Evolutionary conservation across 163 green algal species (phyloP), one percentile per base, ranked within the genome.

Genomic region (Volvox carteri): DNA sequence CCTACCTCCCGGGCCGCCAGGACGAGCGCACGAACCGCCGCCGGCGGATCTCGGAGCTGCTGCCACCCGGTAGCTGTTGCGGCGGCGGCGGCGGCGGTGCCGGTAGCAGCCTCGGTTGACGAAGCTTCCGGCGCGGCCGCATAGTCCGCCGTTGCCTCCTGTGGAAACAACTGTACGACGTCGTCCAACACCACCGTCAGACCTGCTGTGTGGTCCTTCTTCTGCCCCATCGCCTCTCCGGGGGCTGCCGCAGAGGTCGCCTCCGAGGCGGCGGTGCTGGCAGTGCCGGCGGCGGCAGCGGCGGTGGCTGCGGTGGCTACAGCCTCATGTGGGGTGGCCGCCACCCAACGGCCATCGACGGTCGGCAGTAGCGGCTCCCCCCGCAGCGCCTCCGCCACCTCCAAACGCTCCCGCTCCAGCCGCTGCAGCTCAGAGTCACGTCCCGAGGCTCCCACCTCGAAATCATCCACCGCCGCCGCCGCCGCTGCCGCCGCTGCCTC

Each of bases 271-370:
- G n/a, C n/a, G n/a, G n/a, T n/a, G n/a, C n/a, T n/a, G n/a, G 37
- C 12, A 52, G 39, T 37, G 35, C 35, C 30, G 19, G 18, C 50
- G 1, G 28, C 50, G 21, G 48, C 37, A 4, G 14, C 28, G 14
- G 8, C 25, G 37, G 28, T 50, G 33, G 54, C 54, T 23, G 7
- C 77, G 18, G 3, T 41, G 9, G 28, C 58, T 11, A n/a, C 19
- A 8, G 52, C 52, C 58, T 7, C 41, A n/a, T 42, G 25, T 19
- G 52, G 4, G 30, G 41, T 4, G 41, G 79, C 60, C 42, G 18
- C 33, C 79, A 86, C 79, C 79, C 79, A 86, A 60, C 79, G 79
- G 60, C 79, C 62, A 46, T 86, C 79, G 2, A 60, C 80, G 0
- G 80, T 87, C 4, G 80, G 80, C 65, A 87, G 46, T 44, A 87